Evolutionary conservation across 1,139 yeast species (phyloP).

Genomic region (Starmera stellimalicola): DNA sequence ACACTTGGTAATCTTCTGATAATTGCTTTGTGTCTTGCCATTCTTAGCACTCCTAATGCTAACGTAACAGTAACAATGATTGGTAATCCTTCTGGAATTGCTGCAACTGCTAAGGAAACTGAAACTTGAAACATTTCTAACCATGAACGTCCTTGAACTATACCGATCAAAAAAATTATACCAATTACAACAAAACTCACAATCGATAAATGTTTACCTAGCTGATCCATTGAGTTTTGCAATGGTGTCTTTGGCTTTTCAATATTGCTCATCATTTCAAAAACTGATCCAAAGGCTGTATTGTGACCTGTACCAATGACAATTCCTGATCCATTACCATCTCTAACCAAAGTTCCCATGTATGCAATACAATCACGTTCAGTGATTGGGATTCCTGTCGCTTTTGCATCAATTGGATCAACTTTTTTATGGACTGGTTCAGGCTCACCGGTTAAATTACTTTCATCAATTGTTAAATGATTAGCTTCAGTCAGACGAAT

Average conservation of each 20-base stretch:
- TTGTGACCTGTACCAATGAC: slow-evolving; percentile 85
- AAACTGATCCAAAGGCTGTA: slow-evolving; percentile 85
- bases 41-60: slow-evolving; percentile 88
- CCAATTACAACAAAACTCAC: slow-evolving; percentile 83
- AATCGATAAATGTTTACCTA: slow-evolving; percentile 80
- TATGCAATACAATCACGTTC: slow-evolving; percentile 72
- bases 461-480: slow-evolving; percentile 79
- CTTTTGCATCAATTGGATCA: slow-evolving; percentile 18
- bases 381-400: slow-evolving; percentile 40
- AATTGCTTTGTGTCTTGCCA: slow-evolving; percentile 90
- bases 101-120: slow-evolving; percentile 94
- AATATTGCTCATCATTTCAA: slow-evolving; percentile 87
- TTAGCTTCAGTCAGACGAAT: slow-evolving; percentile 68
- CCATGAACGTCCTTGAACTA: slow-evolving; percentile 87
- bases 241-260: slow-evolving; percentile 95
- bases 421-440: slow-evolving; percentile 66
- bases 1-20: slow-evolving; percentile 90
- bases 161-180: slow-evolving; percentile 75
- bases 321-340: slow-evolving; percentile 86
- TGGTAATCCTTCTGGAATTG: slow-evolving; percentile 96
- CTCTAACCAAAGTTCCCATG: slow-evolving; percentile 94
- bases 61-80: slow-evolving; percentile 93
- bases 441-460: slow-evolving; percentile 91
- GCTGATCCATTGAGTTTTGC: slow-evolving; percentile 87
- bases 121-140: slow-evolving; percentile 95